Evolutionary conservation across 768 basidiomycete species (phyloP), one percentile per base, ranked within the genome.

Genomic region (Termitomyces sp.): DNA sequence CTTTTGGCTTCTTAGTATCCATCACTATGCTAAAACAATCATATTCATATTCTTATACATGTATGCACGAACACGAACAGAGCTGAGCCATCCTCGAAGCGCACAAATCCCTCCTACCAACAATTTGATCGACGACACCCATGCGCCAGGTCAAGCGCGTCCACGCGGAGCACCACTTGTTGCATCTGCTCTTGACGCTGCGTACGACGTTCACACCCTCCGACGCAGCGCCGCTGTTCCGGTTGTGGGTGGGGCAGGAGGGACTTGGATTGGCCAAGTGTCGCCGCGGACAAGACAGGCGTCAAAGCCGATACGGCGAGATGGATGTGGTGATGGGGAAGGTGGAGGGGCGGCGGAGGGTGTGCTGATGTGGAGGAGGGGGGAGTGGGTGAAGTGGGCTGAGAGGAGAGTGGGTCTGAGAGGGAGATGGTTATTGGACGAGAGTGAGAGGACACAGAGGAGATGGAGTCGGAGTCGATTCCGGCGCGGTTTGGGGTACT

Each of bases 231-330:
- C 25, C 25, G 25, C 25, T 25, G 25, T 25, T 25, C 25, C 25
- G 25, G 25, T 25, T 25, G 25, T 25, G 25, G 25, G 25, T 25
- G 25, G 25, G 25, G 25, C 25, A 25, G 25, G 25, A 25, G 74
- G 1, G 83, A 83, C 68, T 84, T 86, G 3, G 83, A 81, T 63
- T 85, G 85, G 69, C 87, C 87, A 37, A 90, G 74, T 0, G 79
- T 77, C 1, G 89, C 88, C 4, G 89, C 91, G 20, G 92, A 92
- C 0, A 91, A 94, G 3, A 94, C 90, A 1, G 92, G 92, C 0
- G 92, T 94, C 1, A 91, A 91, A 0, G 88, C 91, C 12, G 78
- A 56, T 17, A 34, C 12, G 48, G 47, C 25, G 48, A 47, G 31
- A 25, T 42, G 55, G 11, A 43, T 32, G 43, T 43, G 59, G 10